Evolutionary conservation across 2,329 filamentous ascomycete species (phyloP).

Genomic region (Epichloe gansuensis): DNA sequence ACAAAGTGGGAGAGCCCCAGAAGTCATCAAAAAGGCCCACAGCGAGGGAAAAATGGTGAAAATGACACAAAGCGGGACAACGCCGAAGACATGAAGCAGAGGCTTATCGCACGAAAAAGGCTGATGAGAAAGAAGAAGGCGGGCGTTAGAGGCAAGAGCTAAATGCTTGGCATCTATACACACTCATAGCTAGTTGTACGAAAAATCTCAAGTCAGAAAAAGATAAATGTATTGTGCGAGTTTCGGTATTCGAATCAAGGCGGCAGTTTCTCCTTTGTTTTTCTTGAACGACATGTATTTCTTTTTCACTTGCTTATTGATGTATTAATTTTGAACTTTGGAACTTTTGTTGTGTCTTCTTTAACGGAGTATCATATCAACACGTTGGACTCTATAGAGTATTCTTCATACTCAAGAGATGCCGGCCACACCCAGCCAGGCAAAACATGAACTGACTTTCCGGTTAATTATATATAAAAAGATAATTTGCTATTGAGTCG

Average conservation of each 20-base stretch:
- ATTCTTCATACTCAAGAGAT: no score
- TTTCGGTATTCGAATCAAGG: neutral
- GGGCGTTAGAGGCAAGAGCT: conserved; percentile 17
- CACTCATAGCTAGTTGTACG: neutral
- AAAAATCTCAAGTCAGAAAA: neutral
- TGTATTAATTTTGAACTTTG: no score
- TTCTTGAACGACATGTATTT: no score
- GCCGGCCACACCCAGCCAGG: no score
- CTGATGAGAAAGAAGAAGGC: conserved; percentile 62
- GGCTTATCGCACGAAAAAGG: conserved; percentile 77
- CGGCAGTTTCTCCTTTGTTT: no score
- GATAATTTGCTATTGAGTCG: no score
- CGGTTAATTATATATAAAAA: no score
- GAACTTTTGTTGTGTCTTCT: no score
- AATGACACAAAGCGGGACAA: conserved; percentile 22
- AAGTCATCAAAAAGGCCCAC: conserved; percentile 11
- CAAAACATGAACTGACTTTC: no score
- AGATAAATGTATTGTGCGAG: neutral
- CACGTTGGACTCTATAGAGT: no score
- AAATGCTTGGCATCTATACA: neutral
- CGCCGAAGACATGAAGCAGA: conserved; percentile 41
- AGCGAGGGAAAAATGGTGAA: conserved; percentile 13
- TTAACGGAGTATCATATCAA: no score
- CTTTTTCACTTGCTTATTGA: no score
- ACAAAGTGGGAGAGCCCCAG: neutral